A percentile compares a stretch with the other conserved stretches of the same genome.
These are phyloP conservation scores for Plasmodiophora brassicae DNA, from an alignment of 208 protist species.

Conservation along the genomic window DNA sequence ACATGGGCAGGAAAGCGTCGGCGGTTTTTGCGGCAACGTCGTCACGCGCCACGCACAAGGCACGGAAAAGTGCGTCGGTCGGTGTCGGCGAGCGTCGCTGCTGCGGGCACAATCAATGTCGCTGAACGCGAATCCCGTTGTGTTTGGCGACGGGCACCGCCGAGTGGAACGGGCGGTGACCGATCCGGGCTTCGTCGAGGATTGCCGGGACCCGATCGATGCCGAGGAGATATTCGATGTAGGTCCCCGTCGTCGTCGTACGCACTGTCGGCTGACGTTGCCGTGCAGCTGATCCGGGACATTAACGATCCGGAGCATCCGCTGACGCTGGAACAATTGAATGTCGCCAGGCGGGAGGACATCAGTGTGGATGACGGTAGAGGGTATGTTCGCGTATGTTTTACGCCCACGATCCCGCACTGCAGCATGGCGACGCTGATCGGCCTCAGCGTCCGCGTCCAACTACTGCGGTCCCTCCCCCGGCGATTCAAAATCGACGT, in stretches of 20 bases:
- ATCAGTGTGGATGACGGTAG: constrained; percentile 74
- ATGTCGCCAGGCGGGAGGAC: constrained; percentile 76
- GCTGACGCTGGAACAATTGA: constrained; percentile 93
- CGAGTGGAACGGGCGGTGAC: background rate
- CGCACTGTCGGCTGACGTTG: background rate
- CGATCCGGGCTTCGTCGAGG: constrained; percentile 41
- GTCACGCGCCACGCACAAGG: too few species aligned
- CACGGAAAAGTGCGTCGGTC: too few species aligned
- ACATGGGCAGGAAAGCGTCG: too few species aligned
- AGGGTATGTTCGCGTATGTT: constrained; percentile 62
- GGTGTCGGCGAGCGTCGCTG: too few species aligned
- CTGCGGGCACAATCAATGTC: too few species aligned
- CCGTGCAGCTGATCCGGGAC: constrained; percentile 72
- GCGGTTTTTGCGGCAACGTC: too few species aligned
- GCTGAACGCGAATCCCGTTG: constrained; percentile 39
- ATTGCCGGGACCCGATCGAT: constrained; percentile 68
- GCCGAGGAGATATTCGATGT: constrained; percentile 83
- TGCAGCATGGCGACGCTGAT: constrained; percentile 96
- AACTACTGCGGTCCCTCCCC: constrained; percentile 87
- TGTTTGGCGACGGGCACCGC: background rate
- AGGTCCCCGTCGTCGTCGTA: background rate
- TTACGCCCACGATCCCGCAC: constrained; percentile 96
- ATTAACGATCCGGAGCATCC: constrained; percentile 98
- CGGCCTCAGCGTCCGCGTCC: constrained; percentile 88
- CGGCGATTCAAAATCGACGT: constrained; percentile 73